A percentile compares a stretch with the other conserved stretches of the same genome.
Evolutionary conservation across 2,329 filamentous ascomycete species (phyloP).

Genomic region (Epicoccum sorghinum): DNA sequence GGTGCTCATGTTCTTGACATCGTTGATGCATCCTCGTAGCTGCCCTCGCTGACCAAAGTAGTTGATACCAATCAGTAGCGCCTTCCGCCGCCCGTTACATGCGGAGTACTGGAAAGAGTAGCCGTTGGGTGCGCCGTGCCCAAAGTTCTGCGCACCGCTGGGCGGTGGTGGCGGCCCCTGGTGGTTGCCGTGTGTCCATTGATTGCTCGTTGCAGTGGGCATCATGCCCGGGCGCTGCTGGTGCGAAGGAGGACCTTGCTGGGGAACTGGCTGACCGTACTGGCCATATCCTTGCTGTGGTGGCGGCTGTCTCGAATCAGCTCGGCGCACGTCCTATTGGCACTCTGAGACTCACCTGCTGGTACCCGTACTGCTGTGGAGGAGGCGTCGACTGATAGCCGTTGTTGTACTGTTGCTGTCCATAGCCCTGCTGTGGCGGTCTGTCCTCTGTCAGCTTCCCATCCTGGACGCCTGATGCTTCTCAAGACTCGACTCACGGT

Average conservation of each 20-base stretch:
- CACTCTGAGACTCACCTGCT: slow-evolving; percentile 41
- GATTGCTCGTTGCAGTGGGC: slow-evolving; percentile 53
- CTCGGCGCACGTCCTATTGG: neutral
- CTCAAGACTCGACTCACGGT: slow-evolving; percentile 30
- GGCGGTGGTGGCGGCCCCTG: slow-evolving; percentile 71
- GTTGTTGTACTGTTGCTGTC: slow-evolving; percentile 50
- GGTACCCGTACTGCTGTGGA: slow-evolving; percentile 53
- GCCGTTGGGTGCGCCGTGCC: slow-evolving; percentile 76
- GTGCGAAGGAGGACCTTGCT: slow-evolving; percentile 28
- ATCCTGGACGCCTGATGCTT: neutral
- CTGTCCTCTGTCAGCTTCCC: slow-evolving; percentile 25
- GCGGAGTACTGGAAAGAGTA: slow-evolving; percentile 92
- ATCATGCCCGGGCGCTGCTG: slow-evolving; percentile 54
- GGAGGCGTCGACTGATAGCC: slow-evolving; percentile 48
- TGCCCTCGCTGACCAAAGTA: slow-evolving; percentile 94
- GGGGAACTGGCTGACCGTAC: slow-evolving; percentile 30
- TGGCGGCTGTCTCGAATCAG: slow-evolving; percentile 41
- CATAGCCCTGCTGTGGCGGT: slow-evolving; percentile 47
- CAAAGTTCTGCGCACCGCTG: slow-evolving; percentile 55
- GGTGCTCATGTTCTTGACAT: slow-evolving; percentile 94
- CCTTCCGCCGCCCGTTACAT: slow-evolving; percentile 87
- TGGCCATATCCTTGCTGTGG: slow-evolving; percentile 42
- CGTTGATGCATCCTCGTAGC: slow-evolving; percentile 92
- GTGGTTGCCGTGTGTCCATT: slow-evolving; percentile 59
- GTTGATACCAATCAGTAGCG: slow-evolving; percentile 91